phyloP scores from a whole-genome alignment of 164 flowering plant species.

The Vitis rupestris region DNA sequence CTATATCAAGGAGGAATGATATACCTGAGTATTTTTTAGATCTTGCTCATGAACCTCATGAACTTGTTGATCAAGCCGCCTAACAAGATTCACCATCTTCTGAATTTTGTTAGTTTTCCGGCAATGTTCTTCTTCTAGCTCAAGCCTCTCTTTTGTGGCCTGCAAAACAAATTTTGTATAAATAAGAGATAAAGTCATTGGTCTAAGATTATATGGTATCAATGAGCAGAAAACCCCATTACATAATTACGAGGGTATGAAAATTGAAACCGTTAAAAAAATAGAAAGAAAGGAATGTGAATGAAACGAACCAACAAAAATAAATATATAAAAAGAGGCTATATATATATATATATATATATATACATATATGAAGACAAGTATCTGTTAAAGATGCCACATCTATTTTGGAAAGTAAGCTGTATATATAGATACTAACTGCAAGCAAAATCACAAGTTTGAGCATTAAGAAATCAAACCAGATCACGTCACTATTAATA shows the following conservation, averaged over 20 bases:
- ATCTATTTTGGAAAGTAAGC: not conserved
- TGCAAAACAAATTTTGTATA: constrained; percentile 17
- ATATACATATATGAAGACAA: not conserved
- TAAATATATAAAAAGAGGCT: not conserved
- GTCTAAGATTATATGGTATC: no score
- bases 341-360: not conserved
- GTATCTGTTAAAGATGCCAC: not conserved
- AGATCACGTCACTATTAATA: not conserved
- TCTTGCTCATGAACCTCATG: constrained; percentile 66
- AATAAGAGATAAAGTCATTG: not conserved
- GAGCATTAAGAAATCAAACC: not conserved
- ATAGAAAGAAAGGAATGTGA: not conserved
- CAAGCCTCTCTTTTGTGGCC: constrained; percentile 63
- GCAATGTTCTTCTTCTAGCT: constrained; percentile 49
- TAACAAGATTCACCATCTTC: constrained; percentile 40
- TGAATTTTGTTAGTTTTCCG: constrained; percentile 37
- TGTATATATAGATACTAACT: not conserved
- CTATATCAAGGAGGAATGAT: not conserved
- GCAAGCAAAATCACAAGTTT: not conserved
- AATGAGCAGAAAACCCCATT: no score
- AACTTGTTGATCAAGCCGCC: constrained; percentile 58
- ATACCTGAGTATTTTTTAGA: constrained; percentile 71
- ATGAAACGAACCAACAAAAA: not conserved
- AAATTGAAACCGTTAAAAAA: not conserved
- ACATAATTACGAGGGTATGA: no score